Evolutionary conservation across 2,329 filamentous ascomycete genomes (phyloP).

Genomic region (Purpureocillium lavendulum): DNA sequence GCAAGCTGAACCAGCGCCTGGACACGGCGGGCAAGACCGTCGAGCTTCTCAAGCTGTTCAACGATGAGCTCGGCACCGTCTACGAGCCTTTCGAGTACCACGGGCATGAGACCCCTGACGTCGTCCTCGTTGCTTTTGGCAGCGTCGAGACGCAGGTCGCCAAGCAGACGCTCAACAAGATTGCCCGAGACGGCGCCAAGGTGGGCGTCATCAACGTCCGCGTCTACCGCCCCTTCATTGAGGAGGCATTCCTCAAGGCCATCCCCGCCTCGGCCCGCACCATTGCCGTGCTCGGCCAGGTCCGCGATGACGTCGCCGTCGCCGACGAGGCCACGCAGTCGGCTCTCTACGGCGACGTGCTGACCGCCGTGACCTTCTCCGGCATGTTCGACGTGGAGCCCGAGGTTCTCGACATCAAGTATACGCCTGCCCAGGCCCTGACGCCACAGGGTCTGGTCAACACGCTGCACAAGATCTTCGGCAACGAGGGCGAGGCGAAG

Average conservation of each 20-base stretch:
- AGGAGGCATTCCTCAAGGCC: constrained; percentile 81
- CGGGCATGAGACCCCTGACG: constrained; percentile 70
- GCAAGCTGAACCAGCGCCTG: constrained; percentile 59
- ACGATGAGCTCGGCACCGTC: constrained; percentile 85
- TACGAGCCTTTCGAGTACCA: constrained; percentile 93
- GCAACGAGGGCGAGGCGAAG: constrained; percentile 45
- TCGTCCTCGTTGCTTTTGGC: constrained; percentile 85
- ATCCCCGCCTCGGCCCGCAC: constrained; percentile 68
- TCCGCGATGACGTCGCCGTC: constrained; percentile 63
- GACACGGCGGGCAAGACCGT: constrained; percentile 65
- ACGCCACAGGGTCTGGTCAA: constrained; percentile 46
- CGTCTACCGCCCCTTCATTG: constrained; percentile 89
- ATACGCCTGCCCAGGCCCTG: constrained; percentile 57
- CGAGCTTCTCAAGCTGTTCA: constrained; percentile 66
- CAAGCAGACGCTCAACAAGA: constrained; percentile 66
- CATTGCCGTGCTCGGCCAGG: constrained; percentile 84
- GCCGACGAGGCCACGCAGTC: constrained; percentile 71
- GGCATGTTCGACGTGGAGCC: constrained; percentile 55
- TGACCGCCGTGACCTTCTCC: constrained; percentile 77
- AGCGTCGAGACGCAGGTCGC: constrained; percentile 83
- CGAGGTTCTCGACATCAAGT: constrained; percentile 77
- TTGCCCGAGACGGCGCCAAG: constrained; percentile 65
- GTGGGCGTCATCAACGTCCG: constrained; percentile 87
- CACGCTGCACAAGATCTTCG: constrained; percentile 39
- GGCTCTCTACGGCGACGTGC: constrained; percentile 83